These are phyloP conservation scores for Oryza coarctata DNA, from an alignment of 176 grass and related monocot genomes.

Conservation along the genomic window DNA sequence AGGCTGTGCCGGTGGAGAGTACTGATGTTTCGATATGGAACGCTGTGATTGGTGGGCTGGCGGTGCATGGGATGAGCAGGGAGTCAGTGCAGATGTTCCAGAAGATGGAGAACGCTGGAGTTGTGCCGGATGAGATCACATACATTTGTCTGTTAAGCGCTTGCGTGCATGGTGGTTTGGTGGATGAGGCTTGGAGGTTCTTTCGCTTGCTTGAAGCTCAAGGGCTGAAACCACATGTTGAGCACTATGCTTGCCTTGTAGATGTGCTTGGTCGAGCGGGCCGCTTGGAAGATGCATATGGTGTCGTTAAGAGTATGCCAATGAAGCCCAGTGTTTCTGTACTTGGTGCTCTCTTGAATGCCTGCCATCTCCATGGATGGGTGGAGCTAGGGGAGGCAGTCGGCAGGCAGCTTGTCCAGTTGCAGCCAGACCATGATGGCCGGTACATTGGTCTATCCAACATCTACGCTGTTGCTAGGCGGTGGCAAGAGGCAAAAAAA, in stretches of 20 bases:
- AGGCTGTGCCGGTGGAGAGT: constrained; percentile 23
- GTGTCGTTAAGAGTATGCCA: constrained; percentile 52
- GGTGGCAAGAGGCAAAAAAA: constrained; percentile 65
- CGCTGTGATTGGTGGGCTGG: constrained; percentile 55
- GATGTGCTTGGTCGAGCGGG: constrained; percentile 75
- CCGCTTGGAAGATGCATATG: constrained; percentile 50
- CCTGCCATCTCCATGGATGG: constrained; percentile 60
- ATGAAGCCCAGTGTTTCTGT: constrained; percentile 60
- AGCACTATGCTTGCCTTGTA: constrained; percentile 72
- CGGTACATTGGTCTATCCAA: constrained; percentile 73
- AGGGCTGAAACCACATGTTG: constrained; percentile 48
- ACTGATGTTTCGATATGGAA: constrained; percentile 77
- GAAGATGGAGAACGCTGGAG: constrained; percentile 42
- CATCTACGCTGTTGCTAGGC: constrained; percentile 57
- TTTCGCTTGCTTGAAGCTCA: constrained; percentile 52
- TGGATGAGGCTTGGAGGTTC: constrained; percentile 58
- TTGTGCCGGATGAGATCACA: constrained; percentile 66
- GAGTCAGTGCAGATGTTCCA: constrained; percentile 51
- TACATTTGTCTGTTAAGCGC: constrained; percentile 51
- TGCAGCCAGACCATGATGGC: constrained; percentile 65
- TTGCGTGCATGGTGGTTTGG: constrained; percentile 63
- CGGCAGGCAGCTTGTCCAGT: constrained; percentile 59
- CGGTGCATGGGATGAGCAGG: constrained; percentile 49
- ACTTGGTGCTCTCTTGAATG: constrained; percentile 57
- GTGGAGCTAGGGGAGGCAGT: constrained; percentile 63